Evolutionary conservation across 208 protist genomes (phyloP), one percentile per base, ranked within the genome.

Genomic region (Acanthamoeba culbertsoni): DNA sequence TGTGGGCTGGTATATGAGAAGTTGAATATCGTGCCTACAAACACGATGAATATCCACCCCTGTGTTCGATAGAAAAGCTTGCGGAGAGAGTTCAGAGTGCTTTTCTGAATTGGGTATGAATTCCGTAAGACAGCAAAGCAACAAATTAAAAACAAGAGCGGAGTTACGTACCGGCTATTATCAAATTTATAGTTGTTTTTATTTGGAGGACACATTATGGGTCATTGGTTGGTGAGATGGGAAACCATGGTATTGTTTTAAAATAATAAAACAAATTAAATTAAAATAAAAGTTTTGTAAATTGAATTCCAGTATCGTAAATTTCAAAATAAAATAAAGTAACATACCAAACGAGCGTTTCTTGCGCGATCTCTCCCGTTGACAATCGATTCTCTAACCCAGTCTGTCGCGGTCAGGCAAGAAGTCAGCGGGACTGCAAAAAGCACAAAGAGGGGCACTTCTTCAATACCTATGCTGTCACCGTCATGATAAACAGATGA

Each of bases 61-160:
- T 89, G 82, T 26, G 55, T 65, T 68, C 82, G 53, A 37, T 68
- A 89, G 26, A 89, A 89, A 18, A 89, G 82, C 35, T 89, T 89
- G 73, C 73, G 73, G 5, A 84, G 37, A 3, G 73, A 42, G 73
- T 84, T 84, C 43, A 84, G 26, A 18, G 55, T 55, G 73, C 14
- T 37, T 1, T 84, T 84, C 73, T 84, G 42, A 33, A 12, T 33
- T 79, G 37, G 42, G n/a, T n/a, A n/a, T n/a, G n/a, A n/a, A n/a
- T n/a, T n/a, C n/a, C n/a, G n/a, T n/a, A n/a, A n/a, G n/a, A n/a
- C n/a, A n/a, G n/a, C n/a, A n/a, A n/a, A n/a, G n/a, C n/a, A n/a
- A n/a, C n/a, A n/a, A n/a, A n/a, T n/a, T n/a, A n/a, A n/a, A n/a
- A n/a, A n/a, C n/a, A n/a, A n/a, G n/a, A n/a, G n/a, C n/a, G n/a